Base-by-base conservation (phyloP, 2,329 filamentous ascomycete species). In the Colletotrichum truncatum region DNA sequence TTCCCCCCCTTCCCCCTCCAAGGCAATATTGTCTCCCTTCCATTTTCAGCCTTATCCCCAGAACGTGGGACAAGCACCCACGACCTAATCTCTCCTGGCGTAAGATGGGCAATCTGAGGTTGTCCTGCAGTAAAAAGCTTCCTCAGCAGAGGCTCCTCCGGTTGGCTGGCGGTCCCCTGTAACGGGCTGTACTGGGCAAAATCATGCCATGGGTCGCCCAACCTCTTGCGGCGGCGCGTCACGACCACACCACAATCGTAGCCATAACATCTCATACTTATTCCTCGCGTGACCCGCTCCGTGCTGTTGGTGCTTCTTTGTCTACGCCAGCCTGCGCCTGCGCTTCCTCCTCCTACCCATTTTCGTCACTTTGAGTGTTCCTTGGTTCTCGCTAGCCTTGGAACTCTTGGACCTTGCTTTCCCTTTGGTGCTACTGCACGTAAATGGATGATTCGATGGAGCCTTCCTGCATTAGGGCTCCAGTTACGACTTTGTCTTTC, bases 251-350 rank as follows among this genome's bases (percentile, higher is more conserved):
- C 67, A 67, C 52, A 45, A 52, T 65, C 64, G 46, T 45, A 55
- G 64, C 53, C 38, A 56, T 52, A 68, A 68, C 67, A 67, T 61
- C 51, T 67, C 67, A 67, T 65, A 64, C 65, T 45, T 67, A 55
- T 65, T 51, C 41, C 62, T 66, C 65, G 41, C 55, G 43, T 61
- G 54, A 65, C 51, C 65, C 56, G 49, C 62, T 48, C 43, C 21
- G 28, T 26, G 56, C 30, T 43, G 45, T 56, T 53, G 23, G 49
- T 43, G 46, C 38, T 53, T 46, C 54, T 58, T 54, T 48, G 36
- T 67, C 36, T 36, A 25, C 43, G 30, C 45, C 61, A 52, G 41
- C 52, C 45, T 56, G 30, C 62, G 34, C 53, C 38, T 56, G 25
- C 65, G 34, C 46, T 32, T 56, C 41, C 34, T 46, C 23, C 55